Evolutionary conservation across 768 basidiomycete genomes (phyloP), one percentile per base, ranked within the genome.

Genomic region (Suillus variegatus): DNA sequence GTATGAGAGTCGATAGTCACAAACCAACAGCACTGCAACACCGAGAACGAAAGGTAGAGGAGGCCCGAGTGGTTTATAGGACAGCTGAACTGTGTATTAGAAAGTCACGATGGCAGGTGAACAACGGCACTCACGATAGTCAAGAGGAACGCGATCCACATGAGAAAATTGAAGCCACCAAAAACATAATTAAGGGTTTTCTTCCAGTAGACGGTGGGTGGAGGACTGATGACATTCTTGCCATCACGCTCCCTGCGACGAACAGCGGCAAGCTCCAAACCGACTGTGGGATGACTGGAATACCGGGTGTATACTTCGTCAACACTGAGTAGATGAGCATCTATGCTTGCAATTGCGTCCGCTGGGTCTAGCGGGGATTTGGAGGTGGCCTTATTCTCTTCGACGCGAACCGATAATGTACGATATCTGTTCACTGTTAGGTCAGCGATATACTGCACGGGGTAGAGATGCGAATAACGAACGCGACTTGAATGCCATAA

Each of bases 41-140:
- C 86, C 88, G 32, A 90, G 79, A 69, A 89, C 88, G 16, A 87
- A 82, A 0, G 79, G 79, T 13, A 77, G 71, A 9, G 88, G 88
- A 57, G 80, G 71, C 3, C 88, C 88, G 16, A 89, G 80, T 0
- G 88, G 88, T 74, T 47, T 38, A 6, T 65, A 49, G 43, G 36
- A 66, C 49, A 56, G 14, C 47, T 41, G 38, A 16, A 44, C 60
- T 20, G 20, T 44, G 60, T 54, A 44, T 32, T 28, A 28, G 51
- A 35, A 18, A n/a, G 6, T 25, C 72, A 38, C 60, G 81, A 82
- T 79, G 86, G 3, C 85, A 80, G 62, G 88, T 73, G 73, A 87
- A 88, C 68, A 84, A 86, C 22, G 88, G 74, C 41, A 79, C 4
- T 81, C 80, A 66, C 85, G 70, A 54, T 25, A 25, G 38, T 36